These are phyloP conservation scores for Sphagnum fallax DNA, from an alignment of 228 moss, liverwort and hornwort species.

Conservation along the genomic window DNA sequence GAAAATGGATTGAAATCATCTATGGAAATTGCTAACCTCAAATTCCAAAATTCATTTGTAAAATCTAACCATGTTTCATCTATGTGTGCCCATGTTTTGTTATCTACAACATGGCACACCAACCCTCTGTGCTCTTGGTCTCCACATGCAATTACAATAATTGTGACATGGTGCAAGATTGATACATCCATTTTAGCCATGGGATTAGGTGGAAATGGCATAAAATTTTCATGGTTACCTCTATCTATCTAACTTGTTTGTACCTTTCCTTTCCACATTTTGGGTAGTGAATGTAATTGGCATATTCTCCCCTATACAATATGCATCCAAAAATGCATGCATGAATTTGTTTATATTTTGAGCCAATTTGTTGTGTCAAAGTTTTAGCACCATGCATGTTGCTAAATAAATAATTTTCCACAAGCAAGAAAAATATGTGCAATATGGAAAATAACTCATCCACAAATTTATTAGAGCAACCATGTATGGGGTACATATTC, in stretches of 20 bases:
- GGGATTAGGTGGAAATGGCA: neutral
- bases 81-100: neutral
- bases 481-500: neutral
- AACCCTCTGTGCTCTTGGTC: neutral
- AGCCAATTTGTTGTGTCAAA: neutral
- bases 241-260: too few relatives aligned
- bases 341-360: neutral
- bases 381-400: neutral
- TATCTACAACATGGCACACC: neutral
- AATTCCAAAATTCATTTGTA: neutral
- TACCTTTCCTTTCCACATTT: neutral
- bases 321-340: neutral
- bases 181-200: neutral
- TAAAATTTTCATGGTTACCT: neutral
- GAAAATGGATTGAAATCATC: neutral
- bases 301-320: neutral
- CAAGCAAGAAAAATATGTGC: neutral
- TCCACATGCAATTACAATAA: neutral
- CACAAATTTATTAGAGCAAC: neutral
- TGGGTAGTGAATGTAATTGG: neutral
- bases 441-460: neutral
- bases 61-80: neutral
- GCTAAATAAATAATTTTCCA: neutral
- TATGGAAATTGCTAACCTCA: neutral
- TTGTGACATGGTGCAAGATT: neutral